A percentile compares a stretch with the other conserved stretches of the same genome.
These are phyloP conservation scores for Colletotrichum incanum DNA, from an alignment of 2,329 filamentous ascomycete genomes.

Conservation along the genomic window DNA sequence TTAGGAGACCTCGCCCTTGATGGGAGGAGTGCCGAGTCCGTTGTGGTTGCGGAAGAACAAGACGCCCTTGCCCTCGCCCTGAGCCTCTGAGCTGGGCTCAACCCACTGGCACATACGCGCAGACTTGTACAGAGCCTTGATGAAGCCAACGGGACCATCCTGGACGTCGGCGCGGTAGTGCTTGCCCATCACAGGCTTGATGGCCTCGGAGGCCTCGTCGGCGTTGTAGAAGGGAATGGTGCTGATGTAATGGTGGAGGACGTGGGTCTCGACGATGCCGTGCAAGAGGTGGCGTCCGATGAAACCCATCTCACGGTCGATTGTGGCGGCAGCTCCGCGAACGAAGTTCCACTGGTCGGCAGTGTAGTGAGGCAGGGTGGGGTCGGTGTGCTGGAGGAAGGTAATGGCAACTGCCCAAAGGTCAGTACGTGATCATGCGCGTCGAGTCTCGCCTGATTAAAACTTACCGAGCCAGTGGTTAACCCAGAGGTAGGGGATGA, in stretches of 20 bases:
- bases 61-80: slow-evolving; percentile 86
- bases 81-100: slow-evolving; percentile 87
- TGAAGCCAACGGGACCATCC: slow-evolving; percentile 86
- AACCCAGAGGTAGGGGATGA: slow-evolving; percentile 95
- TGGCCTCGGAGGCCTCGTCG: slow-evolving; percentile 67
- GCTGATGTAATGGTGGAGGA: slow-evolving; percentile 97
- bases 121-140: slow-evolving; percentile 85
- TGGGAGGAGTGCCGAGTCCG: slow-evolving; percentile 76
- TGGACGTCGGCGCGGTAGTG: slow-evolving; percentile 91
- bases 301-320: slow-evolving; percentile 97
- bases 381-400: slow-evolving; percentile 97
- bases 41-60: slow-evolving; percentile 97
- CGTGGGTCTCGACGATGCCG: slow-evolving; percentile 97
- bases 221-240: slow-evolving; percentile 90
- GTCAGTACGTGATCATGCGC: not conserved
- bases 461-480: slow-evolving; percentile 98
- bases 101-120: slow-evolving; percentile 97
- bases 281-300: slow-evolving; percentile 92
- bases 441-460: not conserved
- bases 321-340: slow-evolving; percentile 93
- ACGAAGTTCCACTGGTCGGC: slow-evolving; percentile 91
- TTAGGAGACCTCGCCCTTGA: slow-evolving; percentile 35
- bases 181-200: slow-evolving; percentile 90
- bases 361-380: slow-evolving; percentile 92
- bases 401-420: slow-evolving; percentile 90